phyloP scores from a whole-genome alignment of 129 eudicot genomes.

The Oenanthe sinensis region DNA sequence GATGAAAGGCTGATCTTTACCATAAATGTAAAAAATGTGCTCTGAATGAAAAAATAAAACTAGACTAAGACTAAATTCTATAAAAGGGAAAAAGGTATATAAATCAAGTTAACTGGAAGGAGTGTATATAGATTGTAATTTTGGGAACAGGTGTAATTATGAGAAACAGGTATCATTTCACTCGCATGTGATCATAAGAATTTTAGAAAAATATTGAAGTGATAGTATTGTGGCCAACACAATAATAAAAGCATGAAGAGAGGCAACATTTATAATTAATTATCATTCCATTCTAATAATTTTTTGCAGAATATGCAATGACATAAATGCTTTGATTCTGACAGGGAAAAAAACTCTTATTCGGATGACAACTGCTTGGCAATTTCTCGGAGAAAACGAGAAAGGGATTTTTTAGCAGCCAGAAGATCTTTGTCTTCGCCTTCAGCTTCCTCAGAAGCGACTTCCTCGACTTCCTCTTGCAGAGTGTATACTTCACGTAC shows the following conservation, averaged over 20 bases:
- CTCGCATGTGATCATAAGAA: background rate
- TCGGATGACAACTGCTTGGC: conserved; percentile 55
- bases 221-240: background rate
- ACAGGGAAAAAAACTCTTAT: conserved; percentile 6
- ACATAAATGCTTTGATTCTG: background rate
- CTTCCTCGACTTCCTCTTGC: conserved; percentile 28
- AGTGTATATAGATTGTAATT: background rate
- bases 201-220: background rate
- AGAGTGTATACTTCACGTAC: conserved; percentile 49
- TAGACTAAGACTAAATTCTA: background rate
- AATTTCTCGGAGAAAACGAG: conserved; percentile 52
- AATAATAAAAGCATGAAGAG: background rate
- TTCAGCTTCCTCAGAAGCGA: conserved; percentile 31
- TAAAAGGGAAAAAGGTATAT: background rate
- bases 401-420: conserved; percentile 49
- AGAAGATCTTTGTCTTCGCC: conserved; percentile 33
- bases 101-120: background rate
- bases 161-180: background rate
- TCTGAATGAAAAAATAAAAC: background rate
- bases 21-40: background rate
- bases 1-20: background rate
- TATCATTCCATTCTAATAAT: background rate
- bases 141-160: background rate
- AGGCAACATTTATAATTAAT: background rate
- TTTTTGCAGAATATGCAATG: background rate